A percentile compares a stretch with the other conserved stretches of the same genome.
phyloP scores from a whole-genome alignment of 1,284 basidiomycete genomes.

The Leccinum angustisporum region DNA sequence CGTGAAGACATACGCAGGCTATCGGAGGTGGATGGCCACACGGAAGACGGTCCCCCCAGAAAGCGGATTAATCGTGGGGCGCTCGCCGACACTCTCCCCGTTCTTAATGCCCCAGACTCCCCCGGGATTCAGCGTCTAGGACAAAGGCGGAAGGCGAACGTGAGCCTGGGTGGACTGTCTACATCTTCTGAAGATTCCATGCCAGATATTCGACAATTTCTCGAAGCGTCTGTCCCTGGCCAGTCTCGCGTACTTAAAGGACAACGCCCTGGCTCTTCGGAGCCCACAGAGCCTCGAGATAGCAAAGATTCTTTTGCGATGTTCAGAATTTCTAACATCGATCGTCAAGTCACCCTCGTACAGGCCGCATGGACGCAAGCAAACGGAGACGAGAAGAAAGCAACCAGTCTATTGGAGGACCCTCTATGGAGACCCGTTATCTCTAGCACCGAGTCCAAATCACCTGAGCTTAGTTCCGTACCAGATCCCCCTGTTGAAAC shows the following conservation, averaged over 20 bases:
- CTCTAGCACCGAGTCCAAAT: conserved; percentile 18
- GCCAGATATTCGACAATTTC: conserved; percentile 41
- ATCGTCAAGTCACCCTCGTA: conserved; percentile 44
- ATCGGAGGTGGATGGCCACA: conserved; percentile 38
- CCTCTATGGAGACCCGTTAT: conserved; percentile 49
- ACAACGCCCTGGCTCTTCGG: conserved; percentile 33
- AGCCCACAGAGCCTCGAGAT: conserved; percentile 31
- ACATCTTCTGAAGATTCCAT: conserved; percentile 67
- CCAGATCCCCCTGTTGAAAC: conserved; percentile 38
- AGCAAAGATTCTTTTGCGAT: conserved; percentile 48
- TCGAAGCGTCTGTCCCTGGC: conserved; percentile 43
- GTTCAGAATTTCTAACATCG: conserved; percentile 62
- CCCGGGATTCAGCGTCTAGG: conserved; percentile 55
- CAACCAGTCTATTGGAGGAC: conserved; percentile 58
- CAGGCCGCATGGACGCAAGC: conserved; percentile 65
- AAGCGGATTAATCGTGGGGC: conserved; percentile 64
- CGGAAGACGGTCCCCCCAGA: conserved; percentile 61
- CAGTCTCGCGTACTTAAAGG: conserved; percentile 54
- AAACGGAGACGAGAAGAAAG: conserved; percentile 56
- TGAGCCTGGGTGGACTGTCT: conserved; percentile 40
- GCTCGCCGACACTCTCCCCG: conserved; percentile 34
- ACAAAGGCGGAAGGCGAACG: conserved; percentile 45
- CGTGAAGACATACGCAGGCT: conserved; percentile 32
- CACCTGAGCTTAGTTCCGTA: conserved; percentile 24
- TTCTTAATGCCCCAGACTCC: conserved; percentile 43